phyloP scores from a whole-genome alignment of 2,329 filamentous ascomycete genomes.

The Venturia oleaginea region DNA sequence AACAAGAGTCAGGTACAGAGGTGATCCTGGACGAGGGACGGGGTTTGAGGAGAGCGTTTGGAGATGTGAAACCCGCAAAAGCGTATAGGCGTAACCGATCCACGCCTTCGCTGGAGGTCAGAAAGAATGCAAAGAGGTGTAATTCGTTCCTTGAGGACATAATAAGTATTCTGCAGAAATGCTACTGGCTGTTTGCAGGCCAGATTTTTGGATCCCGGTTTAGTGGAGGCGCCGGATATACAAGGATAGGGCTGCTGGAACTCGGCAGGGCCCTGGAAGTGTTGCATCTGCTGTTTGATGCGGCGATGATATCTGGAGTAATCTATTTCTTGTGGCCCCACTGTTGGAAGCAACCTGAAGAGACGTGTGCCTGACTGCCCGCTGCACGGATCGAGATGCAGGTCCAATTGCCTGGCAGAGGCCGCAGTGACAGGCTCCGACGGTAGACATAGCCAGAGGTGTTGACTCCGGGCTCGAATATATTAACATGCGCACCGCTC shows the following conservation, averaged over 20 bases:
- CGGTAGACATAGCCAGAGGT: background rate
- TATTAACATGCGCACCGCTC: background rate
- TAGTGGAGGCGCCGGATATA: background rate
- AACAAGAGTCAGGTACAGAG: background rate
- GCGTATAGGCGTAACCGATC: background rate
- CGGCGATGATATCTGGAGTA: background rate
- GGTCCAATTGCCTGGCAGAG: background rate
- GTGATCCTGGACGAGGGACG: background rate
- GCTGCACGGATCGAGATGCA: background rate
- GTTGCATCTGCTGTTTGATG: background rate
- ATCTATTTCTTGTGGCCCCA: background rate
- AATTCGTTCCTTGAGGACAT: background rate
- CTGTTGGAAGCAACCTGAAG: background rate
- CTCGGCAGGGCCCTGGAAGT: background rate
- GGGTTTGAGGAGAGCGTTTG: background rate
- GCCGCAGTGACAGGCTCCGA: background rate
- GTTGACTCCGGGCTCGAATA: background rate
- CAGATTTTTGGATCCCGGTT: background rate
- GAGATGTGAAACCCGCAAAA: background rate
- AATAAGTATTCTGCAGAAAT: background rate
- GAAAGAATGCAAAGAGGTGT: background rate
- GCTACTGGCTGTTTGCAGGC: background rate
- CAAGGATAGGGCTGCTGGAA: background rate
- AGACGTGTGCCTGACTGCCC: background rate
- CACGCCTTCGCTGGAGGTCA: background rate